Base-by-base conservation (phyloP, 1,284 basidiomycete species). In the Vanrija humicola region DNA sequence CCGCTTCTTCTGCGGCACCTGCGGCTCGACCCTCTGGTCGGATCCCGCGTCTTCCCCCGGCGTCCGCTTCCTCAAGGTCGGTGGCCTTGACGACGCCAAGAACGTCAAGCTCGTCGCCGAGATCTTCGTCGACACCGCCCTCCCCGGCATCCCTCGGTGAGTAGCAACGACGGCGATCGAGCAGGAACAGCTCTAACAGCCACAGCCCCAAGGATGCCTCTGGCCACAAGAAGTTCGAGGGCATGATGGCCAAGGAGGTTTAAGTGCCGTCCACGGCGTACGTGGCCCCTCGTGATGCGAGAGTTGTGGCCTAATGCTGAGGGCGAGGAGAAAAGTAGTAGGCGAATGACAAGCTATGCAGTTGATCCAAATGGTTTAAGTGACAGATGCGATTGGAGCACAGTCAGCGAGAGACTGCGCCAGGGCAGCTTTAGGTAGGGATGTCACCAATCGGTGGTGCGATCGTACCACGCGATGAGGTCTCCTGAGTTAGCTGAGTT, bases 161-260 rank as follows among this genome's bases (percentile, higher is more conserved):
- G 52, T 54, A n/a, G 3, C 34, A 34, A 14, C 6, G 7, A 10
- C 34, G 14, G 34, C 5, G 12, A 5, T 5, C 12, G 34, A 5
- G 34, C 12, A 15, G n/a, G n/a, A n/a, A n/a, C 9, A 19, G 19
- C 3, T 3, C 46, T 15, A 19, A 16, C 40, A 29, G 16, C 7
- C n/a, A 16, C 46, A 55, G 10, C 29, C 42, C 29, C 43, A 59
- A 55, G 42, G 44, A 49, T 15, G 40, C 38, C 34, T n/a, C 3
- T 16, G 42, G 42, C 34, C 58, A 59, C 54, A 59, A 59, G 51
- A 50, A 59, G 19, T 59, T 50, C 23, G 54, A 59, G 51, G 58
- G 58, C 43, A 59, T 59, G 57, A 55, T 59, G 50, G 48, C 50
- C 38, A 59, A 52, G 57, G 57, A 59, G 57, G 47, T 59, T 21